These are phyloP conservation scores for Posidonia oceanica DNA, from an alignment of 116 monocot genomes.

Conservation along the genomic window DNA sequence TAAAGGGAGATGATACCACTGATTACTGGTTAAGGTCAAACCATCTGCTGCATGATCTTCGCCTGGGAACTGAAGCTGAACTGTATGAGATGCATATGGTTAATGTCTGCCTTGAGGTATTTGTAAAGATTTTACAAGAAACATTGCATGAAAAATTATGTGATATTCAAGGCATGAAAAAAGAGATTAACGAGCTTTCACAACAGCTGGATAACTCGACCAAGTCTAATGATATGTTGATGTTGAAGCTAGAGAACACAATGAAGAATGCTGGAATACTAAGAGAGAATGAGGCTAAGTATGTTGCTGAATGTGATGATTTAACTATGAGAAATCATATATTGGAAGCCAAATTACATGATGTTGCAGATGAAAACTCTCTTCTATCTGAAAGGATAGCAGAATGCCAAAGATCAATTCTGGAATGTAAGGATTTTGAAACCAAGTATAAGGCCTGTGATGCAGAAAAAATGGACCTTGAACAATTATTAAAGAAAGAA, in stretches of 20 bases:
- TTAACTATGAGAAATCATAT: conserved; percentile 32
- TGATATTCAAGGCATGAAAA: conserved; percentile 27
- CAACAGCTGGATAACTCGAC: conserved; percentile 34
- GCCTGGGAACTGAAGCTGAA: conserved; percentile 29
- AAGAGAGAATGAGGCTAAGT: conserved; percentile 36
- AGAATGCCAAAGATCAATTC: conserved; percentile 34
- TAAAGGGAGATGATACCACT: conserved; percentile 11
- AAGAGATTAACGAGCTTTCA: conserved; percentile 32
- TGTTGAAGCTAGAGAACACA: conserved; percentile 24
- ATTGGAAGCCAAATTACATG: conserved; percentile 48
- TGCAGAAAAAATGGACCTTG: conserved; percentile 39
- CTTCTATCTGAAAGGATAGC: conserved; percentile 33
- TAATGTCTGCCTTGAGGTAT: conserved; percentile 47
- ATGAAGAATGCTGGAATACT: conserved; percentile 34
- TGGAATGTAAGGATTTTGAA: conserved; percentile 30
- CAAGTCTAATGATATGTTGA: conserved; percentile 31
- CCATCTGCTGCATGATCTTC: conserved; percentile 9
- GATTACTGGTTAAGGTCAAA: conserved; percentile 22
- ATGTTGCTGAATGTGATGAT: conserved; percentile 37
- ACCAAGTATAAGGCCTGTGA: conserved; percentile 30
- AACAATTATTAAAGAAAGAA: conserved; percentile 48
- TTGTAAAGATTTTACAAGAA: conserved; percentile 50
- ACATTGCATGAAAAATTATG: conserved; percentile 28
- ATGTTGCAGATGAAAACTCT: conserved; percentile 36
- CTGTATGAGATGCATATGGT: conserved; percentile 34